Percentiles rank a stretch among this genome's conserved stretches.
Conservation (phyloP, 192 early-diverging fungal species). For the Backusella macrospora region DNA sequence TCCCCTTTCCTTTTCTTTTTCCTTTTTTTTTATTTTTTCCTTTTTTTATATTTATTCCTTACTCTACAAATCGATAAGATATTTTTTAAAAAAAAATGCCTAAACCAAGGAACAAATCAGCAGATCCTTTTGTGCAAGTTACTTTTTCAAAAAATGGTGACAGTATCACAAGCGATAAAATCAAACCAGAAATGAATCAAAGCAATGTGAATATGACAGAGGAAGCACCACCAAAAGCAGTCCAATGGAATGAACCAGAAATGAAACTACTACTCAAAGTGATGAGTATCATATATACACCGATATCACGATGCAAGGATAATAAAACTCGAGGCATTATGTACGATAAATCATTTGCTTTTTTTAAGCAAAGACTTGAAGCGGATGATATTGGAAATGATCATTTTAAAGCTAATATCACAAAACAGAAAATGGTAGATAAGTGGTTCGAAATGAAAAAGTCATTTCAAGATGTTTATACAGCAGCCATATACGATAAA, state of each 20-base stretch:
- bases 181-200: background rate
- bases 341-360: background rate
- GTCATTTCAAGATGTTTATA: background rate
- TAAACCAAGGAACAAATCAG: background rate
- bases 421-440: background rate
- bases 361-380: background rate
- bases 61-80: background rate
- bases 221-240: background rate
- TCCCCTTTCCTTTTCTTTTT: background rate
- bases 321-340: background rate
- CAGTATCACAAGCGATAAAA: background rate
- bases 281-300: slow-evolving; percentile 3
- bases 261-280: background rate
- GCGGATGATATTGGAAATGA: background rate
- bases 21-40: background rate
- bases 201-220: background rate
- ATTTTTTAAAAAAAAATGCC: background rate
- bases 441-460: slow-evolving; percentile 8
- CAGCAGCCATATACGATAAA: background rate
- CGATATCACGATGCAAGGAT: background rate
- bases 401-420: background rate
- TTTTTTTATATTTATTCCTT: background rate
- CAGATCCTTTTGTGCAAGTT: background rate
- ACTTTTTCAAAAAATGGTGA: background rate
- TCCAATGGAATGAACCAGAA: slow-evolving; percentile 2